Conservation (phyloP, 257 asterid species). For the Sherardia arvensis region DNA sequence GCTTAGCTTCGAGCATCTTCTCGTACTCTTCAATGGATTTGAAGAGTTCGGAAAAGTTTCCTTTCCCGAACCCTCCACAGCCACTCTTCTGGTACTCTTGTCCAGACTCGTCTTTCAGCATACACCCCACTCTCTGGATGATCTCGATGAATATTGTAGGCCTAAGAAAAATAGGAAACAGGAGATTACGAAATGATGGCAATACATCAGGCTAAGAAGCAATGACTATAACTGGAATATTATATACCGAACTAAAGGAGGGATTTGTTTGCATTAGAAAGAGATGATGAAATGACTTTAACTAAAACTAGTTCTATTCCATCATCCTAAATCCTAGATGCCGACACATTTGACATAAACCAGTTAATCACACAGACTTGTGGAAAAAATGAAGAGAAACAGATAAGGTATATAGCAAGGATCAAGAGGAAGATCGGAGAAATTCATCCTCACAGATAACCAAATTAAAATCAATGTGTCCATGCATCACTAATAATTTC, state of each 20-base stretch:
- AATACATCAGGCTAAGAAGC: not conserved
- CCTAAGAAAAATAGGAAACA: conserved; percentile 25
- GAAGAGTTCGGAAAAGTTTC: conserved; percentile 89
- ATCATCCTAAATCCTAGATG: too few relatives aligned
- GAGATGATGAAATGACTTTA: not conserved
- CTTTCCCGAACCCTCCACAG: conserved; percentile 99
- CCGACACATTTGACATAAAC: not conserved
- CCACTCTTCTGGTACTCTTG: conserved; percentile 78
- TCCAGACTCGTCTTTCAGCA: conserved; percentile 64
- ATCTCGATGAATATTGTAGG: conserved; percentile 91
- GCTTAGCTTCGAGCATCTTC: conserved; percentile 78
- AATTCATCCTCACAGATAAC: not conserved
- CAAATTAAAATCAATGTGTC: not conserved
- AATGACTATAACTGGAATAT: too few relatives aligned
- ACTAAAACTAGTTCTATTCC: too few relatives aligned
- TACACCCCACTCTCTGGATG: conserved; percentile 90
- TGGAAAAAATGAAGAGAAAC: not conserved
- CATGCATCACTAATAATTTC: not conserved
- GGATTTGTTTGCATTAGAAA: not conserved
- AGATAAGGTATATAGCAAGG: not conserved
- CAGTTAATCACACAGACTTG: not conserved
- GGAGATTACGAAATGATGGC: not conserved
- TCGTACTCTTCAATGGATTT: conserved; percentile 82
- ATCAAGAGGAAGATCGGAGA: not conserved
- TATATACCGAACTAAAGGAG: not conserved